These are phyloP conservation scores for Erythrophleum ivorense DNA, from an alignment of 331 rosid genomes.

Conservation along the genomic window DNA sequence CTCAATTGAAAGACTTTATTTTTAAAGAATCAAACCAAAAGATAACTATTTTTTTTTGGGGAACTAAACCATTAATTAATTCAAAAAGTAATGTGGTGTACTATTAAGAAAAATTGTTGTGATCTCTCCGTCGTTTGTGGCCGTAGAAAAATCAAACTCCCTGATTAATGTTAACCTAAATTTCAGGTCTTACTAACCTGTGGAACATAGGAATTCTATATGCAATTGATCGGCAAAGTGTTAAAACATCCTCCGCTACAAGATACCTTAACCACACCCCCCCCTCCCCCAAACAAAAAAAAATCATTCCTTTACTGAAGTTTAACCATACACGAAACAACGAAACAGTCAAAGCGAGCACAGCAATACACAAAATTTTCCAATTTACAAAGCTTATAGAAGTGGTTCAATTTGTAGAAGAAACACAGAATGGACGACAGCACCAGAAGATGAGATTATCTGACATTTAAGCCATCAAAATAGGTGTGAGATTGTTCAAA, in stretches of 20 bases:
- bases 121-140: not conserved
- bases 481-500: slow-evolving; percentile 31
- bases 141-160: not conserved
- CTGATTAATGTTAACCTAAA: not conserved
- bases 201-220: slow-evolving; percentile 34
- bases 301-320: not conserved
- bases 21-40: no score
- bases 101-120: not conserved
- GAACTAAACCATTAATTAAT: not conserved
- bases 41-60: not conserved
- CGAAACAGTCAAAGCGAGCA: slow-evolving; percentile 9
- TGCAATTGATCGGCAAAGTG: slow-evolving; percentile 26
- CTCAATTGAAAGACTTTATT: no score
- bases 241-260: slow-evolving; percentile 17
- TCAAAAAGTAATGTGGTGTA: not conserved
- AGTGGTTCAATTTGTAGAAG: slow-evolving; percentile 10
- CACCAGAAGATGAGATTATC: slow-evolving; percentile 22
- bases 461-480: slow-evolving; percentile 36
- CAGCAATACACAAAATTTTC: slow-evolving; percentile 47
- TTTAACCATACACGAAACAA: not conserved
- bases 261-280: no score
- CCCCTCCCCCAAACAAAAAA: not conserved
- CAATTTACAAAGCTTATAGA: slow-evolving; percentile 29
- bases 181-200: not conserved
- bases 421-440: not conserved